A percentile compares a stretch with the other conserved stretches of the same genome.
phyloP scores from a whole-genome alignment of 148 eudicot species.

The Cornus florida region DNA sequence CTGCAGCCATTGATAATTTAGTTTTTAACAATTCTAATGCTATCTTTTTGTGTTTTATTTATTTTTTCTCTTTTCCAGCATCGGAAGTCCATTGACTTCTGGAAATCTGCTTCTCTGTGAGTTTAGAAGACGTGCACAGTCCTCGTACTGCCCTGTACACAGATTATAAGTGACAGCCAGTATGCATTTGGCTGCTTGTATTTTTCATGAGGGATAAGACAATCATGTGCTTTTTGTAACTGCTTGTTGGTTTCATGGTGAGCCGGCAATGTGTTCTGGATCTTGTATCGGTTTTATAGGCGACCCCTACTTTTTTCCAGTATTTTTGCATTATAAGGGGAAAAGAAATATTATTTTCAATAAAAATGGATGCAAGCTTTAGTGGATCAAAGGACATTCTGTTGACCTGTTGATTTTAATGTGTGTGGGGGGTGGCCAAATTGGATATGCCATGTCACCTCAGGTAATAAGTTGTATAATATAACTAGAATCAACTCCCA shows the following conservation, averaged over 20 bases:
- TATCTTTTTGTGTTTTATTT: background rate
- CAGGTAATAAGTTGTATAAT: too few relatives aligned
- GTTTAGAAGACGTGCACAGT: background rate
- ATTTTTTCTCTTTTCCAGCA: constrained; percentile 50
- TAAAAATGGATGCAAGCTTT: background rate
- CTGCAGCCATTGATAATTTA: background rate
- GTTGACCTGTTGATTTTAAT: background rate
- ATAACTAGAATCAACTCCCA: too few relatives aligned
- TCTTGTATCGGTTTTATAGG: background rate
- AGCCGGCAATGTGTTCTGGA: background rate
- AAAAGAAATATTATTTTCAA: too few relatives aligned
- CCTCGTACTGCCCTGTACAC: background rate
- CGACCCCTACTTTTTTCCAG: background rate
- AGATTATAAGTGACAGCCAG: background rate
- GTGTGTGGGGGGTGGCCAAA: background rate
- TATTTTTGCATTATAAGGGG: background rate
- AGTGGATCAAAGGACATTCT: background rate
- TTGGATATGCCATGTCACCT: too few relatives aligned
- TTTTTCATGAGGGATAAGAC: background rate
- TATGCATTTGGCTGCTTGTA: background rate
- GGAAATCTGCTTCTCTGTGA: constrained; percentile 44
- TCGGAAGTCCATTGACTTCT: constrained; percentile 59
- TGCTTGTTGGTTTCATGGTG: too few relatives aligned
- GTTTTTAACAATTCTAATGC: background rate
- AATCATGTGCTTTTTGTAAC: background rate